These are phyloP conservation scores for Neoboletus magnificus DNA, from an alignment of 768 basidiomycete species.

Conservation along the genomic window DNA sequence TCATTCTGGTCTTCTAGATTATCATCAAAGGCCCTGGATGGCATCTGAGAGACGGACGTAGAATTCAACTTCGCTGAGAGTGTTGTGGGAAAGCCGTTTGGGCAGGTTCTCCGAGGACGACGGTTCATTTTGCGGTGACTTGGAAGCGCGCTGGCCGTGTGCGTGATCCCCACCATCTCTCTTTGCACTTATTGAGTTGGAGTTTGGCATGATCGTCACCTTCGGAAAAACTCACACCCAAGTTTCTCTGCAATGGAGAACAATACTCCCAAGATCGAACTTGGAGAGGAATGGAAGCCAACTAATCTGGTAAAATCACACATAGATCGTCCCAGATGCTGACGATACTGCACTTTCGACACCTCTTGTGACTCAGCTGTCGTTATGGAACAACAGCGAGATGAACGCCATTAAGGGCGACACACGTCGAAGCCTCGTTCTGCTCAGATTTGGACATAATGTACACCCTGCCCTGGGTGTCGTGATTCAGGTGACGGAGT, in stretches of 20 bases:
- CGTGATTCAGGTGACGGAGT: not conserved
- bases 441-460: not conserved
- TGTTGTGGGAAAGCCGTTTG: slow-evolving; percentile 2
- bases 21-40: not conserved
- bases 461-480: not conserved
- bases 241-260: slow-evolving; percentile 1
- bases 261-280: slow-evolving; percentile 4
- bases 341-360: not conserved
- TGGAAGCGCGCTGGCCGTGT: not conserved
- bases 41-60: not conserved
- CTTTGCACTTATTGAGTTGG: slow-evolving; percentile 2
- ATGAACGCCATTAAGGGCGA: not conserved
- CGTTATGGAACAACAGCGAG: not conserved
- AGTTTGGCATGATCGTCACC: slow-evolving; percentile 1
- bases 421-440: not conserved
- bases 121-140: not conserved
- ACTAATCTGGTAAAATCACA: slow-evolving; percentile 10
- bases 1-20: not conserved
- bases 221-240: not conserved
- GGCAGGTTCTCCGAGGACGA: slow-evolving; percentile 14
- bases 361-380: slow-evolving; percentile 2
- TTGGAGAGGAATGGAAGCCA: not conserved
- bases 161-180: not conserved
- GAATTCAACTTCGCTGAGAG: slow-evolving; percentile 8
- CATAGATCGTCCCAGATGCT: slow-evolving; percentile 5